Evolutionary conservation across 805 yeast genomes (phyloP).

Genomic region (Teunomyces cretensis): DNA sequence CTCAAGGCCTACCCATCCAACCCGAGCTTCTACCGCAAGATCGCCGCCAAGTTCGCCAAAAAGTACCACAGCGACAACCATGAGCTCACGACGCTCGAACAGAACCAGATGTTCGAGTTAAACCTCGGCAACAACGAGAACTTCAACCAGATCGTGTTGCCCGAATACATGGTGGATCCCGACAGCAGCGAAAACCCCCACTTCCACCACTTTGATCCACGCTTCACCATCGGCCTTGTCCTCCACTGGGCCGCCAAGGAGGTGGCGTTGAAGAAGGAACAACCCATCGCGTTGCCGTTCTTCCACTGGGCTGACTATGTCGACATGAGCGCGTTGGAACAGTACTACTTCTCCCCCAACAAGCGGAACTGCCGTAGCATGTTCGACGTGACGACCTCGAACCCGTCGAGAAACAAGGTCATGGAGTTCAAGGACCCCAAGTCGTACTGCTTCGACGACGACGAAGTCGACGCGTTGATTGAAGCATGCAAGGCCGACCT

Average conservation of each 20-base stretch:
- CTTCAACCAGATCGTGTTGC: constrained; percentile 12
- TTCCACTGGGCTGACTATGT: constrained; percentile 37
- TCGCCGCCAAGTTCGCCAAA: constrained; percentile 2
- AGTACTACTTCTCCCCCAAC: constrained; percentile 11
- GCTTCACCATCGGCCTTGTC: constrained; percentile 26
- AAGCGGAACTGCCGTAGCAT: constrained; percentile 17
- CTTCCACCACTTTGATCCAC: constrained; percentile 25
- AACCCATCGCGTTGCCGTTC: constrained; percentile 14
- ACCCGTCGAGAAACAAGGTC: constrained; percentile 9
- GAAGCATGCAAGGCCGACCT: background rate
- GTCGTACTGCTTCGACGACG: constrained; percentile 26
- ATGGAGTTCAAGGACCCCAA: constrained; percentile 14
- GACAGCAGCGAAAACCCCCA: constrained; percentile 7
- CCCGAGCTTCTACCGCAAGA: constrained; percentile 4
- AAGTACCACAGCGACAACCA: background rate
- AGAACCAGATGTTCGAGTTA: background rate
- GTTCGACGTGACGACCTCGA: constrained; percentile 17
- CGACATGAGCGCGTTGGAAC: constrained; percentile 22
- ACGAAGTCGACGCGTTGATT: constrained; percentile 13
- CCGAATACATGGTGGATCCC: constrained; percentile 11
- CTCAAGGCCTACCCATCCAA: background rate
- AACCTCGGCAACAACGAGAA: constrained; percentile 4
- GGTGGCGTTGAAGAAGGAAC: constrained; percentile 6
- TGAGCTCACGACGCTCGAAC: background rate
- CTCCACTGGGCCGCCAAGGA: constrained; percentile 6